Evolutionary conservation across 345 rosid genomes (phyloP).

Genomic region (Nasturtium officinale): DNA sequence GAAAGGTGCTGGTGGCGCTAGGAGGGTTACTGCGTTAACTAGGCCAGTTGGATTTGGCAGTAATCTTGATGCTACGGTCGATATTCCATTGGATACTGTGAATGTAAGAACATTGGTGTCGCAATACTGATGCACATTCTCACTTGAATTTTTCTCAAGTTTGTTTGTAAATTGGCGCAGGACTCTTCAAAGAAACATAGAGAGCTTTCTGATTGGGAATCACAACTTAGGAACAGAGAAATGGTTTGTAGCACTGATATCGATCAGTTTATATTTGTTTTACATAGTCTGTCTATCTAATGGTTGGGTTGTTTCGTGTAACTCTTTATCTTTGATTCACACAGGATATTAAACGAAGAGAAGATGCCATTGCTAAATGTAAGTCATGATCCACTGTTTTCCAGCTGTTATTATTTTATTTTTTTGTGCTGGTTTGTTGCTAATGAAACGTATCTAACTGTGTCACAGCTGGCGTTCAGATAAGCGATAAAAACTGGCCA

Average conservation of each 20-base stretch:
- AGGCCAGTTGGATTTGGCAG: constrained; percentile 63
- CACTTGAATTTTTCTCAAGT: background rate
- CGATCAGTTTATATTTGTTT: background rate
- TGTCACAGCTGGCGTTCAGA: constrained; percentile 68
- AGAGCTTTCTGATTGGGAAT: constrained; percentile 84
- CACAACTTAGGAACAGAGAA: constrained; percentile 78
- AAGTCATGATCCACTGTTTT: constrained; percentile 23
- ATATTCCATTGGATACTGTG: constrained; percentile 75
- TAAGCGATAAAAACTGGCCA: constrained; percentile 83
- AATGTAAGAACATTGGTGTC: constrained; percentile 51
- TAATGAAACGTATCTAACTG: constrained; percentile 3
- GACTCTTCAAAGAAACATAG: constrained; percentile 67
- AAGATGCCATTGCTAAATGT: constrained; percentile 69
- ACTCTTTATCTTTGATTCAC: constrained; percentile 5
- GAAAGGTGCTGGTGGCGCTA: constrained; percentile 58
- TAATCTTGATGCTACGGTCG: constrained; percentile 71
- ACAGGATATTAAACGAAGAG: constrained; percentile 82
- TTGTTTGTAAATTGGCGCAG: constrained; percentile 39
- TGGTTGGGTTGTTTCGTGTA: too few species aligned
- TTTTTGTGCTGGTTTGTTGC: background rate
- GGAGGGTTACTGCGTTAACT: constrained; percentile 51
- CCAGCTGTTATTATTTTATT: too few species aligned
- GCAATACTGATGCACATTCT: background rate
- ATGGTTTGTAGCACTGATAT: constrained; percentile 43
- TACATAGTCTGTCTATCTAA: too few species aligned